Evolutionary conservation across 345 rosid genomes (phyloP), one percentile per base, ranked within the genome.

Genomic region (Melastoma malabathricum): DNA sequence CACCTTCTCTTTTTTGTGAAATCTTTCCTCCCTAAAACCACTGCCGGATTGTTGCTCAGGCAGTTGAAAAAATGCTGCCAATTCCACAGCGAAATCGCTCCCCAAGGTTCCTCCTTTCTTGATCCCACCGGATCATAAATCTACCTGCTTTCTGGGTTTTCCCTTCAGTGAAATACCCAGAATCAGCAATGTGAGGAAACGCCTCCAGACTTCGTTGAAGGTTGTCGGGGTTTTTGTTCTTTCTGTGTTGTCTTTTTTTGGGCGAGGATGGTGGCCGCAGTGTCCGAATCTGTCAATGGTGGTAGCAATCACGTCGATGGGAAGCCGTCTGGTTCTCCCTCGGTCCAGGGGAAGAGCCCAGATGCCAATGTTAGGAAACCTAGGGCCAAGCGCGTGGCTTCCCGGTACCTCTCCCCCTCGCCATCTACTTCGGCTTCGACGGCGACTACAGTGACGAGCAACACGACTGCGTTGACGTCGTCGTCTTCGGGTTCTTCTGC

Each of bases 371-470:
- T 16, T 15, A 66, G 77, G 68, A 76, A 72, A 63, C 86, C 80
- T 54, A 76, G 84, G 71, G 84, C 92, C 39, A 82, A 82, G 67
- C 86, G 75, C 34, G 93, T 85, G n/a, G 79, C 95, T 38, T 83
- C 87, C 18, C 81, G 97, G 50, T 89, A 89, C 68, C 60, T 89
- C 63, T 89, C 97, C 13, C 86, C 93, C 68, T 89, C 95, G 59
- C 89, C 84, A 27, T 72, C 96, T 9, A 43, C 72, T 27, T 60
- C 87, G 0, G 46, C 63, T 27, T 58, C 84, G 18, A 62, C 83
- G 1, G 67, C 83, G 4, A 62, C 86, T 0, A 52, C 75, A 0
- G 46, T 75, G 1, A 64, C 67, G 23, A 61, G 79, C 3, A 54
- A 60, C 9, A 41, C 47, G 45, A 48, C 94, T 22, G 38, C 64